These are phyloP conservation scores for Prototheca wickerhamii DNA, from an alignment of 163 green algal genomes.

Conservation along the genomic window DNA sequence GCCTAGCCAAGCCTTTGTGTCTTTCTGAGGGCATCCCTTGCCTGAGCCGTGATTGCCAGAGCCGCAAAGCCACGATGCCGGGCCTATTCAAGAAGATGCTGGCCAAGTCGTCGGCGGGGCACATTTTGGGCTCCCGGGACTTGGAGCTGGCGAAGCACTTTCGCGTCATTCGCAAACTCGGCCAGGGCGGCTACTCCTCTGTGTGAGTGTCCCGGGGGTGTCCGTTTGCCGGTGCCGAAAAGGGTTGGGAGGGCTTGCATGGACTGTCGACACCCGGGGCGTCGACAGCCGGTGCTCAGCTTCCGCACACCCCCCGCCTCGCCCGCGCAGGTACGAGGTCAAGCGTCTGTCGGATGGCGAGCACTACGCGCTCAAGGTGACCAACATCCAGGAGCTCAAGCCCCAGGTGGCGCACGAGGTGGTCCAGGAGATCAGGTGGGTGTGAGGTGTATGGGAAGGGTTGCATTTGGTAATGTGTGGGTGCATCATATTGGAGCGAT, in stretches of 20 bases:
- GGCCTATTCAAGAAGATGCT: constrained; percentile 9
- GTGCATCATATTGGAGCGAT: no score
- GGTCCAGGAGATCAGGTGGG: constrained; percentile 18
- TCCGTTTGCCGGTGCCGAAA: no score
- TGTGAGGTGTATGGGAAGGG: neutral
- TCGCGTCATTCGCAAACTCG: neutral
- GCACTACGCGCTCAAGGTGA: constrained; percentile 70
- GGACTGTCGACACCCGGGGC: no score
- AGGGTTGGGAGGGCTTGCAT: no score
- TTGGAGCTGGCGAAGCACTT: constrained; percentile 12
- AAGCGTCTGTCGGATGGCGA: constrained; percentile 58
- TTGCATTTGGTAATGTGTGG: neutral
- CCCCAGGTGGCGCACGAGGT: constrained; percentile 53
- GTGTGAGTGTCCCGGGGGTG: constrained; percentile 7
- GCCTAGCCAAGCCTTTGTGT: neutral
- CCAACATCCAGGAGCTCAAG: constrained; percentile 24
- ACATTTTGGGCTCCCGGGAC: constrained; percentile 6
- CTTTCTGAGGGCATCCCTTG: no score
- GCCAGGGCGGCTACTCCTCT: constrained; percentile 9
- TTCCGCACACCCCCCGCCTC: neutral
- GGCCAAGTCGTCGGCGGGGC: constrained; percentile 1
- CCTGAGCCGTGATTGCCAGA: no score
- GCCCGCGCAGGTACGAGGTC: constrained; percentile 43
- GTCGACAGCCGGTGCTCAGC: no score
- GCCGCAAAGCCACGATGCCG: no score